A percentile compares a stretch with the other conserved stretches of the same genome.
Evolutionary conservation across 345 rosid species (phyloP).

Genomic region (Gossypium thurberi): DNA sequence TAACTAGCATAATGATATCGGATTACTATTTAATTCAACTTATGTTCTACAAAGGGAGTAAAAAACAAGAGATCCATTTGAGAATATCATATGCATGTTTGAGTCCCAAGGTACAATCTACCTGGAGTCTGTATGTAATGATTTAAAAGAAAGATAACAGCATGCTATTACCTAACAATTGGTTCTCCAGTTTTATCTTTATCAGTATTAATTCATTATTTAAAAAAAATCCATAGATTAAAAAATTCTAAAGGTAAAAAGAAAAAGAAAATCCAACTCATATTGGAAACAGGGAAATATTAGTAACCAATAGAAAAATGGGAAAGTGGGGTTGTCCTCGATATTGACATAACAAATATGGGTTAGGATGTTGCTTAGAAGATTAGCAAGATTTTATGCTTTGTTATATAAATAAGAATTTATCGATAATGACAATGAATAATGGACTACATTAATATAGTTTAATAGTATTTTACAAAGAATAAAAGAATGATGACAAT

Average conservation of each 20-base stretch:
- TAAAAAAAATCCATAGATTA: background rate
- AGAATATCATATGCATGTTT: background rate
- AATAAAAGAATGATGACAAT: slow-evolving; percentile 13
- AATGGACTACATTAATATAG: background rate
- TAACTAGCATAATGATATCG: background rate
- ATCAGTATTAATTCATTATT: too few species aligned
- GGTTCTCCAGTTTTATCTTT: background rate
- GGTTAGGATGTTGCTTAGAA: slow-evolving; percentile 22
- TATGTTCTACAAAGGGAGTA: background rate
- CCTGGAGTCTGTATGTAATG: background rate
- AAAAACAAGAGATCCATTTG: background rate
- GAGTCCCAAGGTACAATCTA: background rate
- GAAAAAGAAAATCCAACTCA: background rate
- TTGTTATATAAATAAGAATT: slow-evolving; percentile 1
- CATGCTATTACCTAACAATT: background rate
- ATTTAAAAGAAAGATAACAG: background rate
- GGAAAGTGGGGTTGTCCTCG: slow-evolving; percentile 1
- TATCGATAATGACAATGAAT: slow-evolving; percentile 15
- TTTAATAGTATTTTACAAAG: slow-evolving; percentile 3
- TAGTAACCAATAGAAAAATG: background rate
- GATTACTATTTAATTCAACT: background rate
- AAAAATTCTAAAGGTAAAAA: too few species aligned
- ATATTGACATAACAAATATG: slow-evolving; percentile 9
- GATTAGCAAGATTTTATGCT: slow-evolving; percentile 20
- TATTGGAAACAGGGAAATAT: slow-evolving; percentile 1